phyloP scores from a whole-genome alignment of 1,139 yeast genomes.

The Yarrowia galli region DNA sequence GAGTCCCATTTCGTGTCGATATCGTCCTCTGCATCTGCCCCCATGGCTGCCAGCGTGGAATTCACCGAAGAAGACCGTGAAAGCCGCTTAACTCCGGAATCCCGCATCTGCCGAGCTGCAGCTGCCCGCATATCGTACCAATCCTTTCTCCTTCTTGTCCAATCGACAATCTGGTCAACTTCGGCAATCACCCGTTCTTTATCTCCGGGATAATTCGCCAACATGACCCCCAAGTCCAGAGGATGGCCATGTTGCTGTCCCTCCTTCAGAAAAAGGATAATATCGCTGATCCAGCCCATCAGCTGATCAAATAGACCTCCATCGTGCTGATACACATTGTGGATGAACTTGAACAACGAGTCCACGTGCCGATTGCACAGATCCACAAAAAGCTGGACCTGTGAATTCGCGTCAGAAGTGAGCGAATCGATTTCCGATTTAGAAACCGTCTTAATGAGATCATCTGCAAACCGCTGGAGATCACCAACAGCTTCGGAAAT shows the following conservation, averaged over 20 bases:
- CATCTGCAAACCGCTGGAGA: constrained; percentile 75
- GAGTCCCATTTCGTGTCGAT: constrained; percentile 42
- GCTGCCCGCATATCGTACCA: constrained; percentile 47
- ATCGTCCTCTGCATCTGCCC: constrained; percentile 50
- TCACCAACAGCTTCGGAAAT: constrained; percentile 78
- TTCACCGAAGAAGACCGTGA: constrained; percentile 58
- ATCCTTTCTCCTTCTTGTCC: constrained; percentile 56
- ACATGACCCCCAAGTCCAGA: constrained; percentile 50
- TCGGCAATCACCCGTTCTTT: constrained; percentile 55
- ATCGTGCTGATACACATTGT: constrained; percentile 77
- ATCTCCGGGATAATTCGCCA: constrained; percentile 49
- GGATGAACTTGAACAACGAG: constrained; percentile 74
- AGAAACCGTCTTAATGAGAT: constrained; percentile 63
- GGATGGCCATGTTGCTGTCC: constrained; percentile 52
- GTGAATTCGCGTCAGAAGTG: constrained; percentile 57
- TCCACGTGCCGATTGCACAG: constrained; percentile 75
- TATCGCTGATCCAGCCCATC: constrained; percentile 71
- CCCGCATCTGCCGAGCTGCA: constrained; percentile 25
- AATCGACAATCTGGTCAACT: constrained; percentile 56
- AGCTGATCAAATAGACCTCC: constrained; percentile 76
- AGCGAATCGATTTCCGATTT: constrained; percentile 58
- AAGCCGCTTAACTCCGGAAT: constrained; percentile 52
- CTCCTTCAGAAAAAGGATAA: constrained; percentile 66
- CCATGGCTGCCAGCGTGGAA: constrained; percentile 45
- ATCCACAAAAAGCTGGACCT: constrained; percentile 70